Conservation (phyloP, 2,329 filamentous ascomycete species). For the Cyphellophora attinorum region DNA sequence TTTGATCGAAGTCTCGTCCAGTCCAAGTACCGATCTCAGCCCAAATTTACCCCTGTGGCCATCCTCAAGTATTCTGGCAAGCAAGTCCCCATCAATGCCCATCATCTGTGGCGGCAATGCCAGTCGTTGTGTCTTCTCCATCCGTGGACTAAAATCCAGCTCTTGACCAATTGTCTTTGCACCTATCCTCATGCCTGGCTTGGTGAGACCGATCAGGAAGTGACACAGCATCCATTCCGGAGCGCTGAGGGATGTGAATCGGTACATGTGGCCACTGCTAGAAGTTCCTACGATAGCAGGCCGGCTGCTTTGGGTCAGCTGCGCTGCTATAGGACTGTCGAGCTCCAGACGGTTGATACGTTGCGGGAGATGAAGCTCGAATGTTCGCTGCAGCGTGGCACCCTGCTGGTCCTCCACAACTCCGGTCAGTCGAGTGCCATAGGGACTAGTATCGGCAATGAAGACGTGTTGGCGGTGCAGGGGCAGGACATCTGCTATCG, state of each 20-base stretch:
- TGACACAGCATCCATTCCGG: slow-evolving; percentile 59
- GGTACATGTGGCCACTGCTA: slow-evolving; percentile 59
- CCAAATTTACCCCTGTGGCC: slow-evolving; percentile 14
- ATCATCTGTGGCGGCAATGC: not conserved
- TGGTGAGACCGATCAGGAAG: slow-evolving; percentile 62
- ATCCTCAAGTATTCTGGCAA: slow-evolving; percentile 14
- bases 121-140: too few relatives aligned
- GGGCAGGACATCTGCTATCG: slow-evolving; percentile 9
- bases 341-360: slow-evolving; percentile 10
- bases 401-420: slow-evolving; percentile 1
- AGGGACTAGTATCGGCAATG: not conserved
- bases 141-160: not conserved
- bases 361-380: slow-evolving; percentile 7
- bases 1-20: slow-evolving; percentile 2
- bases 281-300: slow-evolving; percentile 46
- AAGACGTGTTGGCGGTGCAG: slow-evolving; percentile 3
- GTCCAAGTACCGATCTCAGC: too few relatives aligned
- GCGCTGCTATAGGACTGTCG: too few relatives aligned
- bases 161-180: not conserved
- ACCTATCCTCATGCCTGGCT: slow-evolving; percentile 26
- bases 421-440: slow-evolving; percentile 3
- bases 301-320: too few relatives aligned
- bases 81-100: slow-evolving; percentile 3
- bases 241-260: slow-evolving; percentile 57
- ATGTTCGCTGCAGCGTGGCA: not conserved